These are phyloP conservation scores for Aspergillus persii DNA, from an alignment of 2,329 filamentous ascomycete genomes.

Conservation along the genomic window DNA sequence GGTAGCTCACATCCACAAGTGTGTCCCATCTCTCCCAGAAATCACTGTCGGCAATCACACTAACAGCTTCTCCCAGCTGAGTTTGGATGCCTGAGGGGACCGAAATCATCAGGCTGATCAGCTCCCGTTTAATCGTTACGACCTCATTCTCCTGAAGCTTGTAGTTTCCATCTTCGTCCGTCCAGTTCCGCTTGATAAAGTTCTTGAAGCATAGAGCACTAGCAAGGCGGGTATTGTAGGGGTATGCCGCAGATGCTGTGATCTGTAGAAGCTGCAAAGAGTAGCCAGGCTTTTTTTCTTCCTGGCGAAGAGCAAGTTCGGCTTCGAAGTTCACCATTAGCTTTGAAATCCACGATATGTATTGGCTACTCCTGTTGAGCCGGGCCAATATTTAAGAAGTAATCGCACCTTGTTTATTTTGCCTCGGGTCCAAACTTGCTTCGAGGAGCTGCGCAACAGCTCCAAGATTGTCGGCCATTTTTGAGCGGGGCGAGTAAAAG, in stretches of 20 bases:
- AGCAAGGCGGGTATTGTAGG: slow-evolving; percentile 76
- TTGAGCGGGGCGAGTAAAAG: slow-evolving; percentile 16
- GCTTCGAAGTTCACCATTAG: slow-evolving; percentile 52
- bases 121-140: slow-evolving; percentile 83
- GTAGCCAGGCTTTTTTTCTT: slow-evolving; percentile 82
- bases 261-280: slow-evolving; percentile 87
- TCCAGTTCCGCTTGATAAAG: slow-evolving; percentile 92
- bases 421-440: slow-evolving; percentile 81
- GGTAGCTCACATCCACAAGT: slow-evolving; percentile 69
- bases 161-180: slow-evolving; percentile 92
- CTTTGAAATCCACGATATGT: not conserved
- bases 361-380: not conserved
- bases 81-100: slow-evolving; percentile 84
- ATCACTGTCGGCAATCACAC: slow-evolving; percentile 95
- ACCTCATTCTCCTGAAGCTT: slow-evolving; percentile 83
- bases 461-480: slow-evolving; percentile 62
- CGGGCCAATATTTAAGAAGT: slow-evolving; percentile 6
- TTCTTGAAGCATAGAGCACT: slow-evolving; percentile 97
- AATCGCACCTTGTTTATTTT: slow-evolving; percentile 80
- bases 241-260: slow-evolving; percentile 71
- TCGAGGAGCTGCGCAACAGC: slow-evolving; percentile 78
- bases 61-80: slow-evolving; percentile 94
- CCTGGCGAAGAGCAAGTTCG: slow-evolving; percentile 72
- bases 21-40: slow-evolving; percentile 97
- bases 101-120: slow-evolving; percentile 94